Evolutionary conservation across 2,329 filamentous ascomycete genomes (phyloP).

Genomic region (Curvularia lunata): DNA sequence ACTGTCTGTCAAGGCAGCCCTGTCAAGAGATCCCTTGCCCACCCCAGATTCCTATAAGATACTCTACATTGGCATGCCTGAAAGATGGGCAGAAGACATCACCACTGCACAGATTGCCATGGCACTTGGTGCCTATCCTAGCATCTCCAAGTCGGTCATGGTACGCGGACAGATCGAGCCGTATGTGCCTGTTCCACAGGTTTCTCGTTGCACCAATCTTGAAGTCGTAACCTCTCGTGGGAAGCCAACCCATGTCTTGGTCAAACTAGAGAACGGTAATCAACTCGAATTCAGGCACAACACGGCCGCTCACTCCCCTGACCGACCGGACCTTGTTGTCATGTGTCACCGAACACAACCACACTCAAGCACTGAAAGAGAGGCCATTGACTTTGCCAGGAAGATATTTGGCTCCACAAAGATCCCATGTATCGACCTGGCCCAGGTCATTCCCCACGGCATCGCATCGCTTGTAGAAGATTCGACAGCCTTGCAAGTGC

Average conservation of each 20-base stretch:
- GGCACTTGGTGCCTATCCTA: constrained; percentile 40
- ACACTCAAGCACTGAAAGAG: constrained; percentile 18
- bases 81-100: constrained; percentile 40
- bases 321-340: constrained; percentile 40
- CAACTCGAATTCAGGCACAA: constrained; percentile 29
- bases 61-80: constrained; percentile 41
- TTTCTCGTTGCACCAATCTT: constrained; percentile 36
- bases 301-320: constrained; percentile 7
- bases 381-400: constrained; percentile 32
- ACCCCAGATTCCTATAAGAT: constrained; percentile 41
- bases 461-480: constrained; percentile 29
- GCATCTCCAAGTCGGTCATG: constrained; percentile 44
- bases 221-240: constrained; percentile 16
- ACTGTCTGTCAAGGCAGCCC: constrained; percentile 37
- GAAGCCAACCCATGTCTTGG: constrained; percentile 16
- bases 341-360: constrained; percentile 36
- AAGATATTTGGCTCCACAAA: constrained; percentile 29
- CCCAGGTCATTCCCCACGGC: constrained; percentile 36
- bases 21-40: constrained; percentile 34
- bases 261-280: constrained; percentile 35
- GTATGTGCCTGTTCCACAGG: constrained; percentile 37
- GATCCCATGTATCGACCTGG: constrained; percentile 43
- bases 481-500: constrained; percentile 34
- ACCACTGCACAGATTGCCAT: constrained; percentile 41
- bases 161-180: constrained; percentile 44